Evolutionary conservation across 1,284 basidiomycete species (phyloP).

Genomic region (Agroathelia rolfsii): DNA sequence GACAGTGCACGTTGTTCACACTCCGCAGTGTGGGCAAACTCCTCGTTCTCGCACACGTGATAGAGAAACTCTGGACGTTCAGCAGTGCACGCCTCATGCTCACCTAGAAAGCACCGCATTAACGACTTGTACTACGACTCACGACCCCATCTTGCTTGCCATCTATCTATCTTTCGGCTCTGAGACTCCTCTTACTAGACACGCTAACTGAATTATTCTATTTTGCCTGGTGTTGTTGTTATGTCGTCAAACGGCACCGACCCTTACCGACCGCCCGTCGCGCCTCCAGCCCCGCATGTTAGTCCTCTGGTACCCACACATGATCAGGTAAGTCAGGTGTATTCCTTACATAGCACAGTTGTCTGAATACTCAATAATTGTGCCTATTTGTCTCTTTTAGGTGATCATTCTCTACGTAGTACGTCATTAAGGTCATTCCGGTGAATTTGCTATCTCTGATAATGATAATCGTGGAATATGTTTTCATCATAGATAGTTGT

Average conservation of each 20-base stretch:
- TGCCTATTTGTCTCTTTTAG: conserved; percentile 22
- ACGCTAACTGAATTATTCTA: too few species aligned
- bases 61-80: too few species aligned
- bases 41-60: too few species aligned
- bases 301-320: conserved; percentile 25
- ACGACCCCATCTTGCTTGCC: too few species aligned
- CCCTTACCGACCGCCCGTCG: conserved; percentile 17
- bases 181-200: too few species aligned
- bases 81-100: conserved; percentile 16
- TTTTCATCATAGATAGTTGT: conserved; percentile 71
- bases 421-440: conserved; percentile 31
- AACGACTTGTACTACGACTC: too few species aligned
- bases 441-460: too few species aligned
- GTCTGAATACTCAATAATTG: conserved; percentile 2
- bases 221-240: too few species aligned
- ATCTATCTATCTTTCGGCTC: too few species aligned
- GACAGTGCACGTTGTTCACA: too few species aligned
- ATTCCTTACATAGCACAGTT: conserved; percentile 10
- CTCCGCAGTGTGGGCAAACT: too few species aligned
- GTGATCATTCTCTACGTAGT: conserved; percentile 67
- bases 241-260: conserved; percentile 4
- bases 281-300: conserved; percentile 19
- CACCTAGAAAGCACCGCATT: conserved; percentile 26
- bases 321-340: conserved; percentile 31
- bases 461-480: too few species aligned